Percentiles rank a stretch among this genome's conserved stretches.
Evolutionary conservation across 2,329 filamentous ascomycete species (phyloP).

Genomic region (Xylaria sp.): DNA sequence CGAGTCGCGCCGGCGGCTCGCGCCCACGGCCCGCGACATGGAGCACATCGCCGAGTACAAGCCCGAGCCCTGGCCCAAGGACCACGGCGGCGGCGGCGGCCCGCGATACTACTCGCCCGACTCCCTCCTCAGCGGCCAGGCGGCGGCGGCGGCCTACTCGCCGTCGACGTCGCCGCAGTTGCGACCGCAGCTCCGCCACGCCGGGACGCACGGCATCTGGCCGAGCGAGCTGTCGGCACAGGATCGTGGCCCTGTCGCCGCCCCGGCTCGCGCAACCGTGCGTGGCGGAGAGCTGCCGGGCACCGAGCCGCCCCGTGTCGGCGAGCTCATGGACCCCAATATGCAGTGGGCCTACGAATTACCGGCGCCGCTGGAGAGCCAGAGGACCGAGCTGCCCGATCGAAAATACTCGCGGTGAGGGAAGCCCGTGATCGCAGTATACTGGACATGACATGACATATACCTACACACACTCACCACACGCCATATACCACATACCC

Average conservation of each 20-base stretch:
- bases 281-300: conserved; percentile 27
- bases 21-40: conserved; percentile 11
- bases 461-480: not conserved
- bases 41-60: conserved; percentile 44
- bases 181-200: not conserved
- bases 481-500: not conserved
- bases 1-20: conserved; percentile 6
- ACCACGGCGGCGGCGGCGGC: not conserved
- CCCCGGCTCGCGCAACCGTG: not conserved
- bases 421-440: not conserved
- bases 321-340: conserved; percentile 41
- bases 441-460: not conserved
- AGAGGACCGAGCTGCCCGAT: conserved; percentile 44
- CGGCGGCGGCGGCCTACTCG: not conserved
- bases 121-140: conserved; percentile 21
- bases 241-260: conserved; percentile 11
- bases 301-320: conserved; percentile 16
- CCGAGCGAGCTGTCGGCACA: conserved; percentile 33
- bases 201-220: conserved; percentile 28
- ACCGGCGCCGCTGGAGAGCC: conserved; percentile 40
- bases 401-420: conserved; percentile 41
- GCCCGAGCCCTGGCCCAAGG: conserved; percentile 43
- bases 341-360: conserved; percentile 44
- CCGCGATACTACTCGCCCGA: conserved; percentile 33
- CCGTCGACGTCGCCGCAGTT: conserved; percentile 16